Conservation (phyloP, 352 stramenopile genomes). For the Thalassiosira exigua region DNA sequence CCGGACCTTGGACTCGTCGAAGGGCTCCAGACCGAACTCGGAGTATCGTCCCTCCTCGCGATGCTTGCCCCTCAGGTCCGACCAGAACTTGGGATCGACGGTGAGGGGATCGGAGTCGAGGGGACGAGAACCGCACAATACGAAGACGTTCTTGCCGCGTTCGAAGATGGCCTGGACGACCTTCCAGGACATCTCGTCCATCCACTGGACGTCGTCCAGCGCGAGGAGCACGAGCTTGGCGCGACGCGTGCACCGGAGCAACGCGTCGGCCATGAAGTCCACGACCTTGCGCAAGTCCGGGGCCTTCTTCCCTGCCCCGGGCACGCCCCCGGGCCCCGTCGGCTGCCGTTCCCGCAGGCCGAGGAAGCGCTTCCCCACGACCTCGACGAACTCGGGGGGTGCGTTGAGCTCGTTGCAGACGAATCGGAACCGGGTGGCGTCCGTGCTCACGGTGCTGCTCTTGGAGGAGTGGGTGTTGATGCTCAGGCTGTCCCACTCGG, state of each 20-base stretch:
- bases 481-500: conserved; percentile 9
- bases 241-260: conserved; percentile 43
- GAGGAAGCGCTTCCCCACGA: conserved; percentile 31
- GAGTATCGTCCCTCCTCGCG: conserved; percentile 28
- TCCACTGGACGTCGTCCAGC: conserved; percentile 70
- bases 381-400: conserved; percentile 29
- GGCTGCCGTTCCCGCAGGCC: conserved; percentile 5
- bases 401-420: conserved; percentile 42
- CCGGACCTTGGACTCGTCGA: conserved; percentile 32
- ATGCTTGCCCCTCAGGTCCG: conserved; percentile 2
- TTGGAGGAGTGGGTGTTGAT: conserved; percentile 11
- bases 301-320: background rate
- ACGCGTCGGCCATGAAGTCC: conserved; percentile 59
- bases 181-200: conserved; percentile 70
- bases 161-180: conserved; percentile 57
- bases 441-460: conserved; percentile 12
- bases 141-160: conserved; percentile 46
- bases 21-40: conserved; percentile 46
- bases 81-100: conserved; percentile 17
- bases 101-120: conserved; percentile 39
- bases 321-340: background rate
- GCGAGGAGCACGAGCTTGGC: conserved; percentile 46
- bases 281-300: conserved; percentile 28
- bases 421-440: conserved; percentile 17
- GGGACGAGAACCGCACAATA: conserved; percentile 50